These are phyloP conservation scores for Physcomitrium patens DNA, from an alignment of 225 moss, liverwort and hornwort species.

Conservation along the genomic window DNA sequence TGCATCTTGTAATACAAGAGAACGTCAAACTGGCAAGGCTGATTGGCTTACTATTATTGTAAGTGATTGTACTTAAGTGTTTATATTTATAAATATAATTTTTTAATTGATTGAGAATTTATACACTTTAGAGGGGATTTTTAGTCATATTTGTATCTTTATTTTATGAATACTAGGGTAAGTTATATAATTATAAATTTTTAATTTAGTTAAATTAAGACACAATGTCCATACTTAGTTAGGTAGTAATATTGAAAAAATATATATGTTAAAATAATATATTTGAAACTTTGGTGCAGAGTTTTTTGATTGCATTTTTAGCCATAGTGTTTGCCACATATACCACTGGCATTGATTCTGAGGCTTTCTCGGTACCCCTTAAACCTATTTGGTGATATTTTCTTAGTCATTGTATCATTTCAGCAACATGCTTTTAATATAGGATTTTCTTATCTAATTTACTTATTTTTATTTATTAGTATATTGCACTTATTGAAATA, in stretches of 20 bases:
- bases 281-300: conserved; percentile 54
- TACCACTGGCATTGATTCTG: conserved; percentile 91
- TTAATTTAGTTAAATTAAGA: conserved; percentile 1
- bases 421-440: not conserved
- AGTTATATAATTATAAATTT: not conserved
- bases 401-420: not conserved
- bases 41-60: conserved; percentile 92
- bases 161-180: not conserved
- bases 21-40: conserved; percentile 86
- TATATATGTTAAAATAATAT: conserved; percentile 6
- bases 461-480: not conserved
- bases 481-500: not conserved
- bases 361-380: conserved; percentile 73
- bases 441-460: not conserved
- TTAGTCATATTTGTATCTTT: conserved; percentile 2
- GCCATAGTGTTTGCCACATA: conserved; percentile 90
- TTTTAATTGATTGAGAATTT: not conserved
- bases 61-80: conserved; percentile 27
- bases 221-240: not conserved
- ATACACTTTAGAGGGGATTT: not conserved
- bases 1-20: conserved; percentile 84
- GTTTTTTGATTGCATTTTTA: conserved; percentile 81
- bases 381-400: conserved; percentile 10
- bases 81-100: conserved; percentile 8
- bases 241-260: not conserved